phyloP scores from a whole-genome alignment of 2,329 filamentous ascomycete genomes.

The Proliferodiscus dingleyae region DNA sequence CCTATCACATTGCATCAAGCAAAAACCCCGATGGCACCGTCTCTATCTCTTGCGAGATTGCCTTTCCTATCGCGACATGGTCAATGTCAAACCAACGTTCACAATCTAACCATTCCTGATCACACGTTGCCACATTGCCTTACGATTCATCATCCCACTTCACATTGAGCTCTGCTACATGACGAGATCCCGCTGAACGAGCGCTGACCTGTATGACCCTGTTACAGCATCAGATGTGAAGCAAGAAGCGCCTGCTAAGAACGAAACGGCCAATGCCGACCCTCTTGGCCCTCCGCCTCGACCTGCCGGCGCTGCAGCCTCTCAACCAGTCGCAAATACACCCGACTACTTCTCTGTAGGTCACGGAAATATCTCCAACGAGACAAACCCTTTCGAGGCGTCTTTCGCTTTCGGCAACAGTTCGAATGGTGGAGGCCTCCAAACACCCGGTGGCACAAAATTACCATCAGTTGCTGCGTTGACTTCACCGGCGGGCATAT shows the following conservation, averaged over 20 bases:
- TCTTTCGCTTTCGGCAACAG: slow-evolving; percentile 67
- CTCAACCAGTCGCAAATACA: slow-evolving; percentile 48
- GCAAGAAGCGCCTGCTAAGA: slow-evolving; percentile 36
- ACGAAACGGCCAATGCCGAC: slow-evolving; percentile 53
- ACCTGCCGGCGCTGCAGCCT: slow-evolving; percentile 36
- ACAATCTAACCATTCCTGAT: too few relatives aligned
- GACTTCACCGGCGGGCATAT: slow-evolving; percentile 80
- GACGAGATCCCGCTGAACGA: too few relatives aligned
- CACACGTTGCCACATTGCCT: background rate
- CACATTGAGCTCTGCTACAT: too few relatives aligned
- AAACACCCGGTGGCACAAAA: slow-evolving; percentile 78
- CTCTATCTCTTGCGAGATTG: too few relatives aligned
- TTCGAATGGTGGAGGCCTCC: slow-evolving; percentile 38
- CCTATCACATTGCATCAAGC: too few relatives aligned
- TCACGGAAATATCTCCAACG: slow-evolving; percentile 58
- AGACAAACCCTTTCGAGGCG: slow-evolving; percentile 96
- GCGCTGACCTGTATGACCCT: background rate
- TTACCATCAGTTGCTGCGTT: slow-evolving; percentile 86
- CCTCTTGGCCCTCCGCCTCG: slow-evolving; percentile 68
- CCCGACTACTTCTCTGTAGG: slow-evolving; percentile 66
- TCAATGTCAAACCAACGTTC: too few relatives aligned
- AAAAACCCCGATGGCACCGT: too few relatives aligned
- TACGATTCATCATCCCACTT: too few relatives aligned
- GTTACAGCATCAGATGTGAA: slow-evolving; percentile 41
- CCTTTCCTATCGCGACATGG: too few relatives aligned